Evolutionary conservation across 257 asterid species (phyloP), one percentile per base, ranked within the genome.

Genomic region (Ocimum tenuiflorum): DNA sequence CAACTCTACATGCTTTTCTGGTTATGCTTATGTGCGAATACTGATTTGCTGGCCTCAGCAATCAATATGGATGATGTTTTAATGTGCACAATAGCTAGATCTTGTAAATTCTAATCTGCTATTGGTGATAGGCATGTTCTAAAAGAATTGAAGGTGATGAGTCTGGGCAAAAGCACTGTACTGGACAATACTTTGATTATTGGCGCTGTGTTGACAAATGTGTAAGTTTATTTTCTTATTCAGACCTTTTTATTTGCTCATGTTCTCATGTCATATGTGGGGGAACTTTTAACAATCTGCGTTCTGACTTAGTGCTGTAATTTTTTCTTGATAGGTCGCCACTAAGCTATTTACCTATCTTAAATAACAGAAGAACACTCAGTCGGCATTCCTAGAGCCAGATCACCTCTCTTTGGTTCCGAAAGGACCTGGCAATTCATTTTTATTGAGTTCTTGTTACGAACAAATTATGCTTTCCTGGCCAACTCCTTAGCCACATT

Each of bases 161-260:
- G 3, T 77, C 85, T 36, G 97, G 95, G 60, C 73, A 74, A 73
- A 87, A 83, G 75, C 95, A 89, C 72, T 89, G 97, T 64, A 87
- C 96, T 0, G 97, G 97, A 42, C 97, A 89, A 72, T 85, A 83
- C 82, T 89, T 89, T 52, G 97, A 89, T 73, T 87, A 85, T 42
- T 87, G 94, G 89, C 88, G 81, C 33, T 89, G 97, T 31, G 79
- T 89, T 8, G 97, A 89, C 77, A 80, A 71, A 66, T 80, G 85
- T 8, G 85, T 80, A 77, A 74, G 83, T 15, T 19, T 18, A 8
- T 27, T 27, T 27, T 27, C n/a, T n/a, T n/a, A n/a, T n/a, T n/a
- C n/a, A n/a, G n/a, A n/a, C n/a, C n/a, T n/a, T n/a, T n/a, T n/a
- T n/a, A n/a, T n/a, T n/a, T n/a, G n/a, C n/a, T n/a, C n/a, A n/a